Conservation (phyloP, 148 eudicot species). For the Amaranthus cruentus region DNA sequence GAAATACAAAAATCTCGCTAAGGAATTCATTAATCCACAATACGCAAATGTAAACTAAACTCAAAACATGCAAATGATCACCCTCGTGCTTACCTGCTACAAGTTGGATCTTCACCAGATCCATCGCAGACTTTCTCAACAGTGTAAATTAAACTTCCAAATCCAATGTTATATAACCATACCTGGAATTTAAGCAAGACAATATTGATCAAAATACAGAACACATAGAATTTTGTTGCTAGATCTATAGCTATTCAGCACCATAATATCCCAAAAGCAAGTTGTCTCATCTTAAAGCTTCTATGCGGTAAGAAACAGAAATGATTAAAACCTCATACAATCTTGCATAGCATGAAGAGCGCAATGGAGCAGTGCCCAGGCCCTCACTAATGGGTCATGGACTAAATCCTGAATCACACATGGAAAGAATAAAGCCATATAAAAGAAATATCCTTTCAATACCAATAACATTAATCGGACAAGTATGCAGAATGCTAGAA, state of each 20-base stretch:
- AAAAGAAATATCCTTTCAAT: neutral
- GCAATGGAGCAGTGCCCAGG: neutral
- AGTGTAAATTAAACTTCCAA: slow-evolving; percentile 51
- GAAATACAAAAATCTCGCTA: neutral
- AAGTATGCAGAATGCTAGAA: neutral
- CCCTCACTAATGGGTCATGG: neutral
- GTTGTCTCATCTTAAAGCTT: neutral
- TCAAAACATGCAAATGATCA: neutral
- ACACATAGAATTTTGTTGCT: neutral
- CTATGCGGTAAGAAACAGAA: neutral
- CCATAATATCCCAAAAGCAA: neutral
- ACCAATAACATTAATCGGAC: neutral
- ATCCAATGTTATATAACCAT: slow-evolving; percentile 65
- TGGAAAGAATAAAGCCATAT: neutral
- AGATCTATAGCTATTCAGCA: neutral
- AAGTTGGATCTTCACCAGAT: slow-evolving; percentile 88
- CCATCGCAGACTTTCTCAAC: slow-evolving; percentile 82
- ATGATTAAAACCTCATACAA: neutral
- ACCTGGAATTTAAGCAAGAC: slow-evolving; percentile 44
- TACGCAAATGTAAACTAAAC: neutral
- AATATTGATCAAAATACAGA: neutral
- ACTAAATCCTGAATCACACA: neutral
- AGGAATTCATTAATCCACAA: neutral
- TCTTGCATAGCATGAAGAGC: neutral
- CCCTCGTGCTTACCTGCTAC: slow-evolving; percentile 60